Evolutionary conservation across 176 grass and related monocot genomes (phyloP), one percentile per base, ranked within the genome.

Genomic region (Calamus simplicifolius): DNA sequence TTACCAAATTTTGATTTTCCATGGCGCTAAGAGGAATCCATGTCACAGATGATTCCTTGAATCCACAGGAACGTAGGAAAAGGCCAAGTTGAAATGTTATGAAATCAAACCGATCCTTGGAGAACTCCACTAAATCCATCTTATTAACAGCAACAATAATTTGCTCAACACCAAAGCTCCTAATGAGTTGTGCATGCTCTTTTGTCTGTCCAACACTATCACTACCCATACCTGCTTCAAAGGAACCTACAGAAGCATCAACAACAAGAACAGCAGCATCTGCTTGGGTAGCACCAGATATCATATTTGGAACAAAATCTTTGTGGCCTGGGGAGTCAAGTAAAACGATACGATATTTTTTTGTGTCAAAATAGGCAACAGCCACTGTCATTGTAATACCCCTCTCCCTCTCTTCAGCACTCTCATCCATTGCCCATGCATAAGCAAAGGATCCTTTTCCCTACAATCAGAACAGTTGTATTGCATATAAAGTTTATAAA

Each of bases 291-390:
- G 75, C 75, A 74, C 92, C 83, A 55, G 86, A 96, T 74, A 88
- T 82, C 83, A 96, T 84, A 59, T 87, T 96, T 56, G 92, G 83
- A 68, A 90, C 86, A 62, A 96, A 96, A 80, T 90, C 92, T 73
- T 88, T 89, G 64, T 96, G 92, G 8, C 83, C 83, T 62, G 86
- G 92, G 30, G 92, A 90, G 50, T 90, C 86, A 0, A 96, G 80
- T 67, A 90, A 77, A 87, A 82, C 80, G 25, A 90, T 72, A 72
- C 57, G 78, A 61, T 85, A 85, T 6, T 71, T 88, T 72, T 90
- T 84, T 3, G 77, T 79, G 59, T 87, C 54, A 51, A 96, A 88
- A 50, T 96, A 90, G 52, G 84, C 85, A 56, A 87, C 78, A 15
- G 77, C 81, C 16, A 96, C 83, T 48, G 67, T 84, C 92, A 87